Evolutionary conservation across 345 rosid species (phyloP).

Genomic region (Gossypium mustelinum): DNA sequence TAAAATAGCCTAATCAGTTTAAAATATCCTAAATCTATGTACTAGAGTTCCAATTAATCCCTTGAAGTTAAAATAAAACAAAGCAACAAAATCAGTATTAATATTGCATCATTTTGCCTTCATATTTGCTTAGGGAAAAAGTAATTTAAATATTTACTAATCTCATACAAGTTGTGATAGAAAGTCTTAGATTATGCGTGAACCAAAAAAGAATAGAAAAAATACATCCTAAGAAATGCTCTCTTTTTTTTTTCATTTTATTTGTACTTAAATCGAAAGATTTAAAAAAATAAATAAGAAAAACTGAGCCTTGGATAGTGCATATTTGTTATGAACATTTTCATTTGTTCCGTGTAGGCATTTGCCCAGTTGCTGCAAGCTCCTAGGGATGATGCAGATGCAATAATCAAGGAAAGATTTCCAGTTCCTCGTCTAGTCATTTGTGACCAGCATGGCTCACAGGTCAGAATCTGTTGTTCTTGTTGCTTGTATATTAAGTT

Average conservation of each 20-base stretch:
- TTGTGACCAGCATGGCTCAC: constrained; percentile 97
- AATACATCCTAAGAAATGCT: not conserved
- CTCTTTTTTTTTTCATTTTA: not conserved
- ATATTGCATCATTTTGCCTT: not conserved
- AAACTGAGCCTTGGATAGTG: not conserved
- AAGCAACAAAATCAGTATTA: not conserved
- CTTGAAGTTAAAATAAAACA: not conserved
- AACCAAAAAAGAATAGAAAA: not conserved
- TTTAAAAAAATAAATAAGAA: not conserved
- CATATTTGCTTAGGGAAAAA: not conserved
- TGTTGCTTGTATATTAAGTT: not conserved
- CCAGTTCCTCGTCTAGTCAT: constrained; percentile 86
- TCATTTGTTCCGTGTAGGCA: constrained; percentile 39
- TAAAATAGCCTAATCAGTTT: not conserved
- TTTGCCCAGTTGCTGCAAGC: constrained; percentile 73
- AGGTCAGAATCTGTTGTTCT: constrained; percentile 43
- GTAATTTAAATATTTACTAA: not conserved
- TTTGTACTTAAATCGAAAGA: not conserved
- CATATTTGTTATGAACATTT: not conserved
- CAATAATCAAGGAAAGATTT: constrained; percentile 76
- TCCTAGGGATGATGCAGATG: constrained; percentile 61
- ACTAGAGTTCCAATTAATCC: not conserved
- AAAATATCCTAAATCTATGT: constrained; percentile 3
- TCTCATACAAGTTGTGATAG: not conserved
- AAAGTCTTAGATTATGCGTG: not conserved